These are phyloP conservation scores for Extremus antarcticus DNA, from an alignment of 495 filamentous ascomycete species.

Conservation along the genomic window DNA sequence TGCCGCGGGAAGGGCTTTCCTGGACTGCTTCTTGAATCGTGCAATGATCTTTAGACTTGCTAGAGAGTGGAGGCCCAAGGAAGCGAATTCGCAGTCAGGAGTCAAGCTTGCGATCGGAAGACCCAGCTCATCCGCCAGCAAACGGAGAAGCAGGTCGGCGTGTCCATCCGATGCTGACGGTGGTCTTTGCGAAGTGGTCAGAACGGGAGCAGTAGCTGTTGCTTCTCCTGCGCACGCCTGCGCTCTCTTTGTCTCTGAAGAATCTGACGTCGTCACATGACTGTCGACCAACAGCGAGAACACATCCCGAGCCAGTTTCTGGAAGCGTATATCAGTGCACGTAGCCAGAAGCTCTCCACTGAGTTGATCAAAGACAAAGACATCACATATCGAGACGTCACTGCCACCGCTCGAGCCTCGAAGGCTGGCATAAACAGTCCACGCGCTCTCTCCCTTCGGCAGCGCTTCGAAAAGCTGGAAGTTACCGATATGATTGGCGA, in stretches of 20 bases:
- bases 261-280: background rate
- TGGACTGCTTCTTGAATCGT: slow-evolving; percentile 12
- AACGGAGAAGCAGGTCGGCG: slow-evolving; percentile 3
- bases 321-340: slow-evolving; percentile 16
- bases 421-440: slow-evolving; percentile 8
- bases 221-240: background rate
- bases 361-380: slow-evolving; percentile 8
- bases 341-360: slow-evolving; percentile 12
- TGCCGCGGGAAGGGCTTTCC: slow-evolving; percentile 10
- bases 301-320: slow-evolving; percentile 14
- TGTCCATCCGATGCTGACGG: background rate
- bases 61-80: slow-evolving; percentile 16
- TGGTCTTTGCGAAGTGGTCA: background rate
- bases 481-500: slow-evolving; percentile 14
- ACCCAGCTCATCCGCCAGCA: slow-evolving; percentile 12
- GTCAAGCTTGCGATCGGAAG: slow-evolving; percentile 8
- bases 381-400: slow-evolving; percentile 10
- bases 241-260: background rate
- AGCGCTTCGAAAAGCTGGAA: slow-evolving; percentile 9
- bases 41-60: slow-evolving; percentile 15
- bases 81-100: slow-evolving; percentile 12
- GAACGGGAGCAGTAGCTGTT: background rate
- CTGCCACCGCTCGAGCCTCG: slow-evolving; percentile 7
- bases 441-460: background rate
- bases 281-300: slow-evolving; percentile 14